Conservation (phyloP, 73 alveolate species). For the Paramecium octaurelia region DNA sequence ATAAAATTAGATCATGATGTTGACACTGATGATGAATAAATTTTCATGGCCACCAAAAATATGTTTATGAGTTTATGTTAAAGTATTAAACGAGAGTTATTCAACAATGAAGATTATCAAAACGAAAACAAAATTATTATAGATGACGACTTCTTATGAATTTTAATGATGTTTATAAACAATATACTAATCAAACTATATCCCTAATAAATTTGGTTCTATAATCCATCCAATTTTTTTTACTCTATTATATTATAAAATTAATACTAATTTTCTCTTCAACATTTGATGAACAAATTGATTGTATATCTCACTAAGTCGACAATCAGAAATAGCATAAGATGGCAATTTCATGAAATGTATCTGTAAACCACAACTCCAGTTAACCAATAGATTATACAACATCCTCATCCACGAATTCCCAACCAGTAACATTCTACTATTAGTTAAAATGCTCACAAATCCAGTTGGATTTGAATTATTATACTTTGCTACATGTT, state of each 20-base stretch:
- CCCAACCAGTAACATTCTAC: neutral
- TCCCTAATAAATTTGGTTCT: neutral
- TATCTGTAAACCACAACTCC: neutral
- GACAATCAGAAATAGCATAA: neutral
- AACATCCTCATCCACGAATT: neutral
- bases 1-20: slow-evolving; percentile 1
- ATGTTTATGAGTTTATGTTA: neutral
- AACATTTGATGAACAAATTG: neutral
- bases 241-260: neutral
- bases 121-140: neutral
- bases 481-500: neutral
- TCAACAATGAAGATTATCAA: neutral
- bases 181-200: neutral
- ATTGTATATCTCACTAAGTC: neutral
- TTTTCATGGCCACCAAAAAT: neutral
- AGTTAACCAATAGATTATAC: neutral
- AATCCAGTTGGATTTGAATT: neutral
- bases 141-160: neutral
- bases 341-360: neutral
- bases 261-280: neutral
- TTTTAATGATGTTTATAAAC: neutral
- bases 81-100: neutral
- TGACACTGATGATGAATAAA: slow-evolving; percentile 23
- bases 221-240: neutral
- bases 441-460: neutral